Evolutionary conservation across 768 basidiomycete genomes (phyloP).

Genomic region (Lactarius tabidus): DNA sequence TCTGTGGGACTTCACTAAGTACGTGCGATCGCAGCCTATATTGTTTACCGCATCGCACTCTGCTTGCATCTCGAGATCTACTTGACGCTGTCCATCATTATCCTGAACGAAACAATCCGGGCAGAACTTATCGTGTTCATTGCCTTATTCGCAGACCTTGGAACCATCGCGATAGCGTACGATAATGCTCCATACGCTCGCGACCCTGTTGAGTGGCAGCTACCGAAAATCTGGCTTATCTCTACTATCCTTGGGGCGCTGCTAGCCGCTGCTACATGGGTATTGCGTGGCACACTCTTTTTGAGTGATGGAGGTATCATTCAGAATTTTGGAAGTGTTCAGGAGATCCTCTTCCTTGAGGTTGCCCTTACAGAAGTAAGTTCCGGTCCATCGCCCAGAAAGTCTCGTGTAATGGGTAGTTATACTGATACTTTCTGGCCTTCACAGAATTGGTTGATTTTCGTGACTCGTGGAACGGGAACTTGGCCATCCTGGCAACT

Average conservation of each 20-base stretch:
- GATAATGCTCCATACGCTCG: slow-evolving; percentile 39
- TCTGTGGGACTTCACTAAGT: slow-evolving; percentile 23
- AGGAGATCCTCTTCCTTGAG: slow-evolving; percentile 45
- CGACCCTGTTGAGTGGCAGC: slow-evolving; percentile 46
- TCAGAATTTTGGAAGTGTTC: slow-evolving; percentile 44
- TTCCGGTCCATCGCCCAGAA: background rate
- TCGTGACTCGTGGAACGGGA: slow-evolving; percentile 35
- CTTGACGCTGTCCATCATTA: slow-evolving; percentile 42
- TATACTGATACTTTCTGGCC: background rate
- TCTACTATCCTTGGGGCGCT: slow-evolving; percentile 37
- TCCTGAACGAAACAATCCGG: slow-evolving; percentile 45
- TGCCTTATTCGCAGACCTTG: slow-evolving; percentile 44
- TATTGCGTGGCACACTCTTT: slow-evolving; percentile 42
- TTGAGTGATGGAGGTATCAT: slow-evolving; percentile 39
- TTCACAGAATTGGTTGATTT: slow-evolving; percentile 28
- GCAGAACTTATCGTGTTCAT: slow-evolving; percentile 45
- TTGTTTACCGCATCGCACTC: slow-evolving; percentile 47
- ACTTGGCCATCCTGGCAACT: slow-evolving; percentile 41
- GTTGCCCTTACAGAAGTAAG: slow-evolving; percentile 44
- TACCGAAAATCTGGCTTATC: slow-evolving; percentile 47
- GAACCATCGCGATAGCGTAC: slow-evolving; percentile 48
- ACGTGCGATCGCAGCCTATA: slow-evolving; percentile 40
- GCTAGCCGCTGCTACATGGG: slow-evolving; percentile 41
- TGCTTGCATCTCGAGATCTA: slow-evolving; percentile 48
- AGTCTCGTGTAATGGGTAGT: background rate